Evolutionary conservation across 2,329 filamentous ascomycete species (phyloP), one percentile per base, ranked within the genome.

Genomic region (Tricladium varicosporioides): DNA sequence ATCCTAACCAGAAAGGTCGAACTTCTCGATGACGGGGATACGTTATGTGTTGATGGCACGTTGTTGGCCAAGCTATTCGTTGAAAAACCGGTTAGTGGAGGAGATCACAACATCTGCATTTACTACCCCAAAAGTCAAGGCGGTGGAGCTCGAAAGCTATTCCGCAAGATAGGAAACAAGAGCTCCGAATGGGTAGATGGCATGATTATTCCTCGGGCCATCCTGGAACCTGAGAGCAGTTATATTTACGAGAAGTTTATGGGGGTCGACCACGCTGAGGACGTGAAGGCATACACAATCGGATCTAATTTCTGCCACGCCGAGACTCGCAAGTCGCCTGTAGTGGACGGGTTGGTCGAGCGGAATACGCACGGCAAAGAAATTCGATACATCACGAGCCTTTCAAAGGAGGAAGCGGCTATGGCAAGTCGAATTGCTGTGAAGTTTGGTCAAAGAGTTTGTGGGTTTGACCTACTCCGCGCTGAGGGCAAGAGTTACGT

Each of bases 201-300:
- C 10, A 80, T 99, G 58, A 83, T 76, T 14, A 75, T 89, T 15
- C 94, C 94, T 10, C 81, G 92, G 36, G 91, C 87, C 51, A 88
- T 97, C 59, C 88, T 88, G 0, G 91, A 97, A 65, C 83, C 85
- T 0, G 80, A 80, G 16, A 85, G 88, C 68, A 97, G 92, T 72
- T 99, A 93, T 76, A 85, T 99, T 60, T 99, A 97, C 72, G 94
- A 99, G 72, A 92, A 96, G 71, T 99, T 99, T 67, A 87, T 99
- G 77, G 86, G 91, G 64, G 92, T 97, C 13, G 93, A 97, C 69
- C 97, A 99, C 70, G 89, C 93, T 0, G 94, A 99, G 73, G 94
- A 99, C 71, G 93, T 99, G 69, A 99, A 99, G 74, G 94, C 93
- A 2, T 99, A 99, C 72, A 99, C 94, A 0, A 94, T 99, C 15